Conservation (phyloP, 75 land plant species). For the Pinus albicaulis region DNA sequence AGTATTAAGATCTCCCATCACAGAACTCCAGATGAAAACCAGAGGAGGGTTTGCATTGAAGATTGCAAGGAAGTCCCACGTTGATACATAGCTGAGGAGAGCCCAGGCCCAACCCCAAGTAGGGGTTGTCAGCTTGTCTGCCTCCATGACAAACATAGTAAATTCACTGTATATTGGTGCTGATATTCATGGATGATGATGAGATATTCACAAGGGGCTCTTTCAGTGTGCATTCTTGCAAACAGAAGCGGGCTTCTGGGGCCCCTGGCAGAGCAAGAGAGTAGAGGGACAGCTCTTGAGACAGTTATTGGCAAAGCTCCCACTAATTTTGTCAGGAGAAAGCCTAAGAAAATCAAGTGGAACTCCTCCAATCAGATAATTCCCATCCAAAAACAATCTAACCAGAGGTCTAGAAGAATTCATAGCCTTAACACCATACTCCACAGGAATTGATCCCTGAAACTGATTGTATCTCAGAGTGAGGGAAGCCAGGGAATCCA, state of each 20-base stretch:
- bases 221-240: slow-evolving; percentile 37
- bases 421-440: slow-evolving; percentile 26
- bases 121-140: too few species aligned
- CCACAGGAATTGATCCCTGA: slow-evolving; percentile 51
- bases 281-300: slow-evolving; percentile 44
- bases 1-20: too few species aligned
- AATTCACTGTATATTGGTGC: too few species aligned
- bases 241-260: slow-evolving; percentile 14
- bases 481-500: slow-evolving; percentile 39
- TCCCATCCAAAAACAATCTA: slow-evolving; percentile 64
- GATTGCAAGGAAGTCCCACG: too few species aligned
- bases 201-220: background rate
- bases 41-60: too few species aligned
- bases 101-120: too few species aligned
- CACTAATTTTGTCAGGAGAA: slow-evolving; percentile 17
- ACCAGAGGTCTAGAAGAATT: slow-evolving; percentile 18
- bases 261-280: slow-evolving; percentile 21
- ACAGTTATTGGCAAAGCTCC: slow-evolving; percentile 63
- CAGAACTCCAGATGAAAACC: too few species aligned
- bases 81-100: too few species aligned
- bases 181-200: too few species aligned
- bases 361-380: slow-evolving; percentile 49
- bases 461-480: slow-evolving; percentile 57
- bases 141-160: too few species aligned
- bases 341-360: slow-evolving; percentile 34